Base-by-base conservation (phyloP, 2,329 filamentous ascomycete species). In the Cladophialophora chaetospira region DNA sequence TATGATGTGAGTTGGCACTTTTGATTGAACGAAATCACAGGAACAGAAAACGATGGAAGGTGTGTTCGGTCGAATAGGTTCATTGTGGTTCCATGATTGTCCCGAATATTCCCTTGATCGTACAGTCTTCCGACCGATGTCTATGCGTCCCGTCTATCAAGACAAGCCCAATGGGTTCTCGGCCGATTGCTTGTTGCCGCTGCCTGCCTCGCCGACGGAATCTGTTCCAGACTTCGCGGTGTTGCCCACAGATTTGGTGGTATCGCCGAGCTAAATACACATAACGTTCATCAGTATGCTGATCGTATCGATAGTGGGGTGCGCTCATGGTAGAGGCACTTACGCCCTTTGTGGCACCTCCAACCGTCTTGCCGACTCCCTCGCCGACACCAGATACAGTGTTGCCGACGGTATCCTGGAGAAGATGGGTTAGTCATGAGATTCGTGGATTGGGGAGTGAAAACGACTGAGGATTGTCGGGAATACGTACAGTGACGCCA, bases 341-440 rank as follows among this genome's bases (percentile, higher is more conserved):
- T 59, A 62, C 59, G 9, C 60, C 60, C 48, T 60, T 43, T 17
- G 57, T 60, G 2, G 63, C 61, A 10, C 62, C 63, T 13, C 64
- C 61, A 15, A 64, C 63, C n/a, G 62, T 68, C 35, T 65, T 61
- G 2, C 70, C 59, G 6, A 69, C 58, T 2, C 65, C 65, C 45
- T 71, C 61, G 2, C 65, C 68, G 1, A 69, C 64, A 8, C 66
- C 67, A 0, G 66, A 66, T 15, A 70, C 65, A 19, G 71, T 72
- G 51, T 68, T 67, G 11, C 68, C 66, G 11, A 70, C 57, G 23
- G 60, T 62, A 23, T 62, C 60, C 59, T 62, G n/a, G 3, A 6
- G 33, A 11, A 10, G n/a, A 5, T n/a, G n/a, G 10, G n/a, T 44
- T 17, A 48, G 60, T 4, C 64, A 67, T 44, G 10, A 23, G 15